Conservation (phyloP, 176 grass and related monocot genomes). For the Carex parvula region DNA sequence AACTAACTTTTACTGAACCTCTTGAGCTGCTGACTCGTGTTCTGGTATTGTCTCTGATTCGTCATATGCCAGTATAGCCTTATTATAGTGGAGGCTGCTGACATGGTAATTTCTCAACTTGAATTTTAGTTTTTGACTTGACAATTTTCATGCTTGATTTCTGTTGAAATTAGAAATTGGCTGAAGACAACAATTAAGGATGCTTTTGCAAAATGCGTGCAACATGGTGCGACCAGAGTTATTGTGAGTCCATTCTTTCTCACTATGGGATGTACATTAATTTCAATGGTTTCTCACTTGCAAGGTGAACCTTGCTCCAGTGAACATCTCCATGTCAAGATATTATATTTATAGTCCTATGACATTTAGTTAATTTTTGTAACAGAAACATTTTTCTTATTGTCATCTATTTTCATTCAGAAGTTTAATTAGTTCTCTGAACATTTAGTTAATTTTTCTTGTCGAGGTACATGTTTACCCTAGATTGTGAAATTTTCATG, state of each 20-base stretch:
- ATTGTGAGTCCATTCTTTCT: constrained; percentile 92
- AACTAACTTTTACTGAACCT: too few relatives aligned
- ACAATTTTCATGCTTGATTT: background rate
- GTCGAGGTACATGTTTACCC: too few relatives aligned
- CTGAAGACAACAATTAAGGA: constrained; percentile 68
- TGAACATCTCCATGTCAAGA: too few relatives aligned
- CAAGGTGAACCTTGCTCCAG: too few relatives aligned
- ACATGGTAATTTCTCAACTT: constrained; percentile 56
- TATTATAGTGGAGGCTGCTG: constrained; percentile 61
- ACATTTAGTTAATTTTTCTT: too few relatives aligned
- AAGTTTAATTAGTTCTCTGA: too few relatives aligned
- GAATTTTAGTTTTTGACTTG: background rate
- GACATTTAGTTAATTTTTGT: too few relatives aligned
- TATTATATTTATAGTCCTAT: too few relatives aligned
- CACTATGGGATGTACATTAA: constrained; percentile 19
- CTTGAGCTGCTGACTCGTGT: too few relatives aligned
- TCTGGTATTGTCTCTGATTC: too few relatives aligned
- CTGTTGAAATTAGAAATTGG: constrained; percentile 56
- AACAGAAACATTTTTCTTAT: background rate
- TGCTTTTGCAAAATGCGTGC: constrained; percentile 74
- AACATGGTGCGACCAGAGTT: constrained; percentile 60
- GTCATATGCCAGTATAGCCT: too few relatives aligned
- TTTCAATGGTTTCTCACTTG: background rate
- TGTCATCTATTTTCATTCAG: background rate
- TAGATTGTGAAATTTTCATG: too few relatives aligned